A percentile compares a stretch with the other conserved stretches of the same genome.
Evolutionary conservation across 2,329 filamentous ascomycete species (phyloP).

Genomic region (Paramyrothecium sp.): DNA sequence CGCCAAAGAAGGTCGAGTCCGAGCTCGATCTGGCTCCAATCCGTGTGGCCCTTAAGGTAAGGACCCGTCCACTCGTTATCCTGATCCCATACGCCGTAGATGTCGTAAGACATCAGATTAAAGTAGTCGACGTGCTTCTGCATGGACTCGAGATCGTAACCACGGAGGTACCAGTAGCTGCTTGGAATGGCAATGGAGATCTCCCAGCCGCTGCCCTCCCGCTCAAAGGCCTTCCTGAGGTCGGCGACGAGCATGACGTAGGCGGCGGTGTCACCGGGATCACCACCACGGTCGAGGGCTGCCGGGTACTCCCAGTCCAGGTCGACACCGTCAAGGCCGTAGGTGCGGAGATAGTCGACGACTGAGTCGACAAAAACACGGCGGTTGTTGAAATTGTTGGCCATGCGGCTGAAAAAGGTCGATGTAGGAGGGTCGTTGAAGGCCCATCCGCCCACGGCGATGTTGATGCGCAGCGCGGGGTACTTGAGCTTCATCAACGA

Average conservation of each 20-base stretch:
- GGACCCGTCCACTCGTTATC: not conserved
- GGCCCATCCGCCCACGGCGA: constrained; percentile 2
- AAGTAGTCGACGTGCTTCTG: constrained; percentile 24
- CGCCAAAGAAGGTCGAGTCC: not conserved
- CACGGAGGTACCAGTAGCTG: constrained; percentile 10
- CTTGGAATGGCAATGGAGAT: constrained; percentile 2
- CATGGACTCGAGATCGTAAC: constrained; percentile 4
- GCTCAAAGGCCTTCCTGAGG: not conserved
- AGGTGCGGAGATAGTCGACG: not conserved
- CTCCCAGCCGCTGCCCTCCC: constrained; percentile 1
- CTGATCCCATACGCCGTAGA: not conserved
- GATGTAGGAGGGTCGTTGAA: constrained; percentile 2
- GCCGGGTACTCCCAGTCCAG: not conserved
- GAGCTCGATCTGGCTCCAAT: not conserved
- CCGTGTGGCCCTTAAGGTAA: not conserved
- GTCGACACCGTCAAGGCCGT: not conserved
- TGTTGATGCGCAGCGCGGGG: not conserved
- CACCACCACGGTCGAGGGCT: constrained; percentile 2
- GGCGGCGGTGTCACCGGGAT: not conserved
- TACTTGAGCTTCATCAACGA: constrained; percentile 1
- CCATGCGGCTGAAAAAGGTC: not conserved
- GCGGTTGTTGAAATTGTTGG: constrained; percentile 14
- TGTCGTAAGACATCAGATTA: constrained; percentile 20
- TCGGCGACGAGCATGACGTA: constrained; percentile 1
- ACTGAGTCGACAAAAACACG: not conserved